phyloP scores from a whole-genome alignment of 305 asterid genomes.

The Stenogyne calaminthoides region DNA sequence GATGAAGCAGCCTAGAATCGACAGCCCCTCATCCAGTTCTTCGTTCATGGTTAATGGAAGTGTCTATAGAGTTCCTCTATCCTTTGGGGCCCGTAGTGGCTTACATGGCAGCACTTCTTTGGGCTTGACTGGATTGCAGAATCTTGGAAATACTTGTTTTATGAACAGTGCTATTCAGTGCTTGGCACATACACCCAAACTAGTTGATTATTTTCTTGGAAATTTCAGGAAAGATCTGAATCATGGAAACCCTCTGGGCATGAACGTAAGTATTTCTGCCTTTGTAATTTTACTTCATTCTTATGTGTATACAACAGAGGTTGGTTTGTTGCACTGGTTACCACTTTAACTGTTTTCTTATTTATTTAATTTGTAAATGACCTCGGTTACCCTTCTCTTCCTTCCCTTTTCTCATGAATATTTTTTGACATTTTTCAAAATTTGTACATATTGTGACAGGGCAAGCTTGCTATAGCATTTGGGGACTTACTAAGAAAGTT shows the following conservation, averaged over 20 bases:
- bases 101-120: conserved; percentile 37
- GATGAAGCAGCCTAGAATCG: conserved; percentile 35
- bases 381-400: conserved; percentile 4
- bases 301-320: background rate
- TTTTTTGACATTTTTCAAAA: conserved; percentile 13
- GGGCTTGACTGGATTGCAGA: conserved; percentile 79
- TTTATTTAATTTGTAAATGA: background rate
- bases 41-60: conserved; percentile 45
- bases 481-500: conserved; percentile 74
- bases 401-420: background rate
- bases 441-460: conserved; percentile 48
- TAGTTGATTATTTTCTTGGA: conserved; percentile 78
- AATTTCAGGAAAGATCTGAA: conserved; percentile 72
- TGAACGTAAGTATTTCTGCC: conserved; percentile 51
- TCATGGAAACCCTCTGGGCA: conserved; percentile 65
- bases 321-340: background rate
- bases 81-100: conserved; percentile 30
- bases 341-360: background rate
- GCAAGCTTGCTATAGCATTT: conserved; percentile 80
- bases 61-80: conserved; percentile 36
- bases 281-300: conserved; percentile 5
- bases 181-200: conserved; percentile 69
- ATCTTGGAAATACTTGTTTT: conserved; percentile 82
- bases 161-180: conserved; percentile 90
- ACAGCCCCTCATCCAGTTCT: conserved; percentile 40